Conservation (phyloP, 768 basidiomycete species). For the Hypholoma sublateritium region DNA sequence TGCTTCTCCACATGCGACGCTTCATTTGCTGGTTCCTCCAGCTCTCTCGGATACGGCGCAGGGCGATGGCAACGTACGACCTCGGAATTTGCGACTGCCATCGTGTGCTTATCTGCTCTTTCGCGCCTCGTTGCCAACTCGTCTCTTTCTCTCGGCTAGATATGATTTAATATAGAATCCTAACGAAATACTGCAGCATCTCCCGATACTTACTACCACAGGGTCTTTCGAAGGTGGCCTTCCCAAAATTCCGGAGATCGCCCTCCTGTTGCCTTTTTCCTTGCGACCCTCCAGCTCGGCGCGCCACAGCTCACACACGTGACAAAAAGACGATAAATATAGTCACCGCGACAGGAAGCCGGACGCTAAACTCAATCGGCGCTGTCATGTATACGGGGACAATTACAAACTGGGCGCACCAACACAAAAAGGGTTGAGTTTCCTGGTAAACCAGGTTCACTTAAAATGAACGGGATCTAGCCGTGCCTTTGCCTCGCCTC, state of each 20-base stretch:
- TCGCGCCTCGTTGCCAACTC: background rate
- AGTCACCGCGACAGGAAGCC: constrained; percentile 2
- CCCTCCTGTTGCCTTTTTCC: no score
- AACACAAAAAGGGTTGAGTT: constrained; percentile 20
- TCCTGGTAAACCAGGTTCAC: constrained; percentile 14
- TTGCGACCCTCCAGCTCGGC: background rate
- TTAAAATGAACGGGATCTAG: constrained; percentile 17
- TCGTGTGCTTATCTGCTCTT: background rate
- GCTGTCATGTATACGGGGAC: constrained; percentile 19
- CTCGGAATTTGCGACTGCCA: no score
- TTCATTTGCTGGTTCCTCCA: background rate
- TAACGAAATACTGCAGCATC: background rate
- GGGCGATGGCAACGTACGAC: no score
- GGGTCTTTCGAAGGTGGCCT: background rate
- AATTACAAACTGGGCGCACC: constrained; percentile 7
- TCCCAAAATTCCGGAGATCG: background rate
- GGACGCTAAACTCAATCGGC: constrained; percentile 18
- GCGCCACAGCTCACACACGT: background rate
- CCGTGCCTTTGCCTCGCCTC: constrained; percentile 3
- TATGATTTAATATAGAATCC: background rate
- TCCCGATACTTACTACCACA: constrained; percentile 7
- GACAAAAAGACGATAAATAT: background rate
- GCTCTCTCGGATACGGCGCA: background rate
- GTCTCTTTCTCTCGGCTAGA: background rate
- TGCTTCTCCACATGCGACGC: background rate